Conservation (phyloP, 1,139 yeast species). For the Casaregolazyma lundiana region DNA sequence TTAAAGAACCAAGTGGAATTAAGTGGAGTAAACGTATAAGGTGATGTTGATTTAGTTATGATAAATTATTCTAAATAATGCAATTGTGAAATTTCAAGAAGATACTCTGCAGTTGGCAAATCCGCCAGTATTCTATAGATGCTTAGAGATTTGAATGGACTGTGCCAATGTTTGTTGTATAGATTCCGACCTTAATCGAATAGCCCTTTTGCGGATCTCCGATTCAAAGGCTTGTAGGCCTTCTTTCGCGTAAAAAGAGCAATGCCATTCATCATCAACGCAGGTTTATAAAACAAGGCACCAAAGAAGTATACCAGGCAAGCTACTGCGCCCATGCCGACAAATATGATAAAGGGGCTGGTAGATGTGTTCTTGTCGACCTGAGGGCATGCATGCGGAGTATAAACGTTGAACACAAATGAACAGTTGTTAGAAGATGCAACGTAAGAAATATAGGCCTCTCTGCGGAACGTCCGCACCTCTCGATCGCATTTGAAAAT, state of each 20-base stretch:
- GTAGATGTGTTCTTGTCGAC: slow-evolving; percentile 44
- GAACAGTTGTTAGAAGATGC: slow-evolving; percentile 74
- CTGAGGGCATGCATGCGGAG: slow-evolving; percentile 86
- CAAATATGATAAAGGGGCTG: slow-evolving; percentile 28
- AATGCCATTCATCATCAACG: slow-evolving; percentile 15
- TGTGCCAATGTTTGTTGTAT: no score
- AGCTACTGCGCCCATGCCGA: slow-evolving; percentile 34
- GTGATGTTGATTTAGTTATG: not conserved
- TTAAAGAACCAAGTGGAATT: slow-evolving; percentile 28
- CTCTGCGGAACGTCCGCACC: slow-evolving; percentile 41
- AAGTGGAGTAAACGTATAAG: slow-evolving; percentile 27
- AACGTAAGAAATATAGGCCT: slow-evolving; percentile 65
- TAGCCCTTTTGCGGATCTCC: not conserved
- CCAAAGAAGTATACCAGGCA: slow-evolving; percentile 30
- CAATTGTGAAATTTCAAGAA: not conserved
- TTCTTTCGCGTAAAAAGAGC: slow-evolving; percentile 5
- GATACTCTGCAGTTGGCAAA: no score
- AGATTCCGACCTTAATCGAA: no score
- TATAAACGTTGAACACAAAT: slow-evolving; percentile 78
- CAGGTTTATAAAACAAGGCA: slow-evolving; percentile 17
- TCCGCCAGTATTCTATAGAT: no score
- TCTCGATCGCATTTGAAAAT: slow-evolving; percentile 80
- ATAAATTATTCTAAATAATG: not conserved
- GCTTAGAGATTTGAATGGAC: no score
- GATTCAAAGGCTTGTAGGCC: not conserved